Percentiles rank a stretch among this genome's conserved stretches.
phyloP scores from a whole-genome alignment of 2,329 filamentous ascomycete species.

The Alternaria arborescens region DNA sequence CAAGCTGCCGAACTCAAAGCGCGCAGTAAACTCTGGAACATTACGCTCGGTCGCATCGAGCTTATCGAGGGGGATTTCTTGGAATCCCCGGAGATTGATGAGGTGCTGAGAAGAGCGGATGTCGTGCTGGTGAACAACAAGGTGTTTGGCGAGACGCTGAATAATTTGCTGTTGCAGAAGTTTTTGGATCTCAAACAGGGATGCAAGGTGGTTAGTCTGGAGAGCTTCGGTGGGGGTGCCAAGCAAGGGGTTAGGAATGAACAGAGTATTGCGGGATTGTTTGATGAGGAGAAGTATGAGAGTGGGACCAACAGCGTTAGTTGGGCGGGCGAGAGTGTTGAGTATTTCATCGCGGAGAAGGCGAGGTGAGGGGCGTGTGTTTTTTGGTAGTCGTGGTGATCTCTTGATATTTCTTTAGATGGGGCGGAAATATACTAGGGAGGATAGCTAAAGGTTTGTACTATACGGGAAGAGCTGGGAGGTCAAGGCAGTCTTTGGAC shows the following conservation, averaged over 20 bases:
- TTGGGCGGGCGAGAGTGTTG: constrained; percentile 85
- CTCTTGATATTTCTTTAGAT: background rate
- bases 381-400: background rate
- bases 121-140: constrained; percentile 99
- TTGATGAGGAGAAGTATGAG: constrained; percentile 76
- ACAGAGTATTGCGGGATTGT: constrained; percentile 81
- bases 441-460: background rate
- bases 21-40: constrained; percentile 89
- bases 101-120: constrained; percentile 82
- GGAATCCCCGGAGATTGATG: constrained; percentile 72
- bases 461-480: background rate
- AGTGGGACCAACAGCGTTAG: constrained; percentile 79
- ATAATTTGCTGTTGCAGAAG: constrained; percentile 83
- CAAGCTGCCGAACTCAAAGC: constrained; percentile 85
- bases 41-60: constrained; percentile 79
- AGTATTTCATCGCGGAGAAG: constrained; percentile 80
- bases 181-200: constrained; percentile 94
- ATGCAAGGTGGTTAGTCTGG: constrained; percentile 88
- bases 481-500: background rate
- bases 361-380: constrained; percentile 46
- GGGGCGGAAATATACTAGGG: background rate
- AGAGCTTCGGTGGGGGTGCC: constrained; percentile 77
- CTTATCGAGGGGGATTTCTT: constrained; percentile 87
- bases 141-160: constrained; percentile 88
- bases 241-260: constrained; percentile 77